Evolutionary conservation across 2,329 filamentous ascomycete genomes (phyloP).

Genomic region (Lachnum nothofagi): DNA sequence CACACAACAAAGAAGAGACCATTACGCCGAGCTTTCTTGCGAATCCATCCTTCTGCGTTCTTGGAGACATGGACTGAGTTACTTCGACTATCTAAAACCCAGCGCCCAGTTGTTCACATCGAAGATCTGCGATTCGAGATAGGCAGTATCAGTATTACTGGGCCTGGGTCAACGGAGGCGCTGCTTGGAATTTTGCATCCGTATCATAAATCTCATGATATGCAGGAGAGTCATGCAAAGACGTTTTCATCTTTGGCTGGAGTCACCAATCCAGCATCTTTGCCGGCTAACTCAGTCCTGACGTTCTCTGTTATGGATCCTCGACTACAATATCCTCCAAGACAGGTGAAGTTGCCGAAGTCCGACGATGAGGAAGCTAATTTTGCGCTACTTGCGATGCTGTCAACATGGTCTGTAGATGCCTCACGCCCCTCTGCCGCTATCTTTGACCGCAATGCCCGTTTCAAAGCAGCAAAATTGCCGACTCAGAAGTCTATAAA

Average conservation of each 20-base stretch:
- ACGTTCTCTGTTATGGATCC: slow-evolving; percentile 74
- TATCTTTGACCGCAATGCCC: slow-evolving; percentile 64
- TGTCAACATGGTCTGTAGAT: slow-evolving; percentile 66
- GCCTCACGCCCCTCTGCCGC: slow-evolving; percentile 40
- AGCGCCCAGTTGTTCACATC: slow-evolving; percentile 55
- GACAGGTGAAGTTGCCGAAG: slow-evolving; percentile 42
- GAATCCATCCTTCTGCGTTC: slow-evolving; percentile 79
- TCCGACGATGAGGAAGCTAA: slow-evolving; percentile 35
- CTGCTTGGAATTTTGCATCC: slow-evolving; percentile 64
- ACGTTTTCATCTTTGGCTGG: slow-evolving; percentile 50
- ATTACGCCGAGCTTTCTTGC: slow-evolving; percentile 54
- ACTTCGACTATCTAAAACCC: slow-evolving; percentile 52
- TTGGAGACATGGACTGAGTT: slow-evolving; percentile 59
- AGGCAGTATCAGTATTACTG: slow-evolving; percentile 64
- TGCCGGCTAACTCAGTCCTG: slow-evolving; percentile 67
- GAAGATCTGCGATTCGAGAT: slow-evolving; percentile 68
- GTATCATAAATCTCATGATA: slow-evolving; percentile 35
- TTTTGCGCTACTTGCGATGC: slow-evolving; percentile 48
- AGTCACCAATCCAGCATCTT: slow-evolving; percentile 61
- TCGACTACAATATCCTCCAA: slow-evolving; percentile 70
- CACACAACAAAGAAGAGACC: slow-evolving; percentile 38
- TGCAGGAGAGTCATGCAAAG: slow-evolving; percentile 40
- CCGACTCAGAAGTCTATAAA: slow-evolving; percentile 79
- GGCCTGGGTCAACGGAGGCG: slow-evolving; percentile 74
- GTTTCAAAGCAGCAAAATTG: slow-evolving; percentile 59